A percentile compares a stretch with the other conserved stretches of the same genome.
Evolutionary conservation across 2,329 filamentous ascomycete species (phyloP).

Genomic region (Sarocladium strictum): DNA sequence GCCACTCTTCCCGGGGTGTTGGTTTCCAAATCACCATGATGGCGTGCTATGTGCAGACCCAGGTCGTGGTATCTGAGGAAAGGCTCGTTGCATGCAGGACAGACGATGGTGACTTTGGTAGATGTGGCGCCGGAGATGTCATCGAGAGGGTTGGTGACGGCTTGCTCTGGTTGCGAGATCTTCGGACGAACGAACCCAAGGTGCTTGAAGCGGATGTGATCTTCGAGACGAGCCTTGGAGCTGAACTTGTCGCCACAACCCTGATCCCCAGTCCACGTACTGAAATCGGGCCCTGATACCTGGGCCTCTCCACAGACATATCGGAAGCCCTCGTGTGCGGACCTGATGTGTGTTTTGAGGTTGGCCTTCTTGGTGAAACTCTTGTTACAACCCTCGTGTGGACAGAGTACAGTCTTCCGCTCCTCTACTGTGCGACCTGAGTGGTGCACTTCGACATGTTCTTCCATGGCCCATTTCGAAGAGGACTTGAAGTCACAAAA

Average conservation of each 20-base stretch:
- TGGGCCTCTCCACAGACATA: slow-evolving; percentile 75
- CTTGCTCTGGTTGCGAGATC: slow-evolving; percentile 13
- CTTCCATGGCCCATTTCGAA: slow-evolving; percentile 61
- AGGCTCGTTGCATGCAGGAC: slow-evolving; percentile 37
- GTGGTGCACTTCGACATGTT: slow-evolving; percentile 75
- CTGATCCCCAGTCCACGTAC: slow-evolving; percentile 56
- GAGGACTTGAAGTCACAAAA: slow-evolving; percentile 67
- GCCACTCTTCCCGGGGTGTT: slow-evolving; percentile 12
- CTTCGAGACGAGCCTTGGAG: slow-evolving; percentile 72
- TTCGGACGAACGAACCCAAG: slow-evolving; percentile 50
- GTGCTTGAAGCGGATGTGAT: slow-evolving; percentile 80
- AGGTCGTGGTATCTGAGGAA: slow-evolving; percentile 48
- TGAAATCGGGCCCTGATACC: slow-evolving; percentile 50
- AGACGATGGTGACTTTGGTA: slow-evolving; percentile 36
- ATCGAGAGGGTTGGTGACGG: slow-evolving; percentile 28
- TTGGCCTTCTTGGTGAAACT: slow-evolving; percentile 82
- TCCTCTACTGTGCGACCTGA: slow-evolving; percentile 55
- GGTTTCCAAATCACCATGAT: slow-evolving; percentile 14
- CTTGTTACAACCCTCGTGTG: slow-evolving; percentile 62
- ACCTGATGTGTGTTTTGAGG: slow-evolving; percentile 70
- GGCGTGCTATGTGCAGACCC: slow-evolving; percentile 36
- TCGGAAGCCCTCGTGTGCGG: slow-evolving; percentile 67
- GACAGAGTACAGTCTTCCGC: slow-evolving; percentile 61
- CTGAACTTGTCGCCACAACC: slow-evolving; percentile 73
- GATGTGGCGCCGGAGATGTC: slow-evolving; percentile 35